Percentiles rank a stretch among this genome's conserved stretches.
Evolutionary conservation across 164 flowering plant species (phyloP).

Genomic region (Protea cynaroides): DNA sequence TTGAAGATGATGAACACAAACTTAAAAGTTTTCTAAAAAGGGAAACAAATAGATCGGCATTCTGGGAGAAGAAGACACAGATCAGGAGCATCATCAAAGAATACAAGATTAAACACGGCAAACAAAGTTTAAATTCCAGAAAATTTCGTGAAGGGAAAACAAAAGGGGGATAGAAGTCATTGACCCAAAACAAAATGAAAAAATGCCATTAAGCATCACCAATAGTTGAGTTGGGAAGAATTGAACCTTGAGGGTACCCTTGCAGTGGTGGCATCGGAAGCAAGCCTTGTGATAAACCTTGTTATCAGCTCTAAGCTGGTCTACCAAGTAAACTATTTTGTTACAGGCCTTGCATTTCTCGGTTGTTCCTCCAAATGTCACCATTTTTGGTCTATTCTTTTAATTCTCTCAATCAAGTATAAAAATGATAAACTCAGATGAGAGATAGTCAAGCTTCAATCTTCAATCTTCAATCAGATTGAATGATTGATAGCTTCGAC

Average conservation of each 20-base stretch:
- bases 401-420: too few relatives aligned
- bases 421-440: too few relatives aligned
- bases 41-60: background rate
- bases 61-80: background rate
- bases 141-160: background rate
- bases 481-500: too few relatives aligned
- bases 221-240: background rate
- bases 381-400: too few relatives aligned
- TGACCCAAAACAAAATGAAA: background rate
- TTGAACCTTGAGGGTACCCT: slow-evolving; percentile 69
- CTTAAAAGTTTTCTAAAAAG: too few relatives aligned
- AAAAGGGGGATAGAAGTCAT: background rate
- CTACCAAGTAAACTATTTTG: slow-evolving; percentile 83
- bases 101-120: background rate
- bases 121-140: background rate
- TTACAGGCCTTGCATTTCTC: slow-evolving; percentile 84
- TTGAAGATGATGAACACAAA: too few relatives aligned
- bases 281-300: slow-evolving; percentile 81
- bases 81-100: background rate
- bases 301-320: slow-evolving; percentile 17
- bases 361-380: slow-evolving; percentile 62
- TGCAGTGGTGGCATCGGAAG: slow-evolving; percentile 90
- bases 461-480: too few relatives aligned
- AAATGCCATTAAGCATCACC: too few relatives aligned
- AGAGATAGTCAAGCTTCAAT: too few relatives aligned